Percentiles rank a stretch among this genome's conserved stretches.
phyloP scores from a whole-genome alignment of 2,329 filamentous ascomycete genomes.

The Hymenoscyphus occultus region DNA sequence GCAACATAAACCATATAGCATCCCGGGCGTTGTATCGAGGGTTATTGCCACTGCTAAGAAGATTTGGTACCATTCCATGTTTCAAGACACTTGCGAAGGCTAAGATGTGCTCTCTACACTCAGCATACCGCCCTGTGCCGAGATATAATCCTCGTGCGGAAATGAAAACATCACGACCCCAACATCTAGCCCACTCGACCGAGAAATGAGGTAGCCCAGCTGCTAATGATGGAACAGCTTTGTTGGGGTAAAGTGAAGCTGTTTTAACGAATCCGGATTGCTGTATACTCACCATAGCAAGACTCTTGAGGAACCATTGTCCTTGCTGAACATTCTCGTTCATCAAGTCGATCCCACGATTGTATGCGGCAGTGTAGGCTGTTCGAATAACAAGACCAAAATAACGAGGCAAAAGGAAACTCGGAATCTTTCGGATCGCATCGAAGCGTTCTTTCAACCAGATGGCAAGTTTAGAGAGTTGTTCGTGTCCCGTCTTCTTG shows the following conservation, averaged over 20 bases:
- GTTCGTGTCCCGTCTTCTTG: conserved; percentile 57
- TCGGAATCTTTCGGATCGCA: conserved; percentile 79
- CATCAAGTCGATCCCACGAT: conserved; percentile 76
- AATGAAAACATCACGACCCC: conserved; percentile 97
- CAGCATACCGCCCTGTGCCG: conserved; percentile 80
- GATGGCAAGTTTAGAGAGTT: conserved; percentile 61
- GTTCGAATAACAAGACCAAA: conserved; percentile 87
- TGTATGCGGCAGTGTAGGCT: conserved; percentile 79
- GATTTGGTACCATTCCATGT: conserved; percentile 96
- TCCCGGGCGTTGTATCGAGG: conserved; percentile 95
- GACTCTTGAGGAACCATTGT: conserved; percentile 82
- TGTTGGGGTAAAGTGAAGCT: conserved; percentile 84
- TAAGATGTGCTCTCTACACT: conserved; percentile 90
- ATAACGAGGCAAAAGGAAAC: conserved; percentile 86
- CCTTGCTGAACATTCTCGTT: conserved; percentile 72
- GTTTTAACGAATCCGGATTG: conserved; percentile 87
- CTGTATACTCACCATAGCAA: conserved; percentile 90
- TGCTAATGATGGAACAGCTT: conserved; percentile 80
- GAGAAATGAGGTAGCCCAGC: conserved; percentile 94
- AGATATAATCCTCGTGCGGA: conserved; percentile 89
- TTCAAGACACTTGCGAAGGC: conserved; percentile 96
- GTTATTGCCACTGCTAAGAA: conserved; percentile 78
- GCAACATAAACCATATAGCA: conserved; percentile 96
- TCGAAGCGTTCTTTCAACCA: conserved; percentile 87
- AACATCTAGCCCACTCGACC: conserved; percentile 90